A percentile compares a stretch with the other conserved stretches of the same genome.
phyloP scores from a whole-genome alignment of 345 rosid genomes.

The Salix koriyanagi region DNA sequence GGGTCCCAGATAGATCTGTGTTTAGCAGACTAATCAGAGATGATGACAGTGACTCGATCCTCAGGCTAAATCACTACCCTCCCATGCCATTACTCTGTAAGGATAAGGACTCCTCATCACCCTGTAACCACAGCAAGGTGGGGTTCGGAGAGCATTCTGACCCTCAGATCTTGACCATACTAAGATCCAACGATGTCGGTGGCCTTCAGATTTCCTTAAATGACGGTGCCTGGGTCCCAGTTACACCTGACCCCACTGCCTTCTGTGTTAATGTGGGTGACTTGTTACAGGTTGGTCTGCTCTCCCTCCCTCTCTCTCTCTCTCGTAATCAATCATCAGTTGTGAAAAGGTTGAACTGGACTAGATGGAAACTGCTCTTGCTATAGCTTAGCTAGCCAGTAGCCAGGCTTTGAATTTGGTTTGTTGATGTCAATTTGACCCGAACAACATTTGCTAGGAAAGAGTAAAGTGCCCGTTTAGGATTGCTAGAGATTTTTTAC shows the following conservation, averaged over 20 bases:
- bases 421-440: neutral
- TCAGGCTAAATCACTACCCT: conserved; percentile 84
- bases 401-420: neutral
- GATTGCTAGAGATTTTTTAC: too few species aligned
- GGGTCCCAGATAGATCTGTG: conserved; percentile 46
- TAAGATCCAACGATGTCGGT: conserved; percentile 85
- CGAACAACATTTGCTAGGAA: neutral
- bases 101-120: conserved; percentile 21
- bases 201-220: conserved; percentile 71
- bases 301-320: neutral
- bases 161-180: conserved; percentile 91
- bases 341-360: conserved; percentile 1
- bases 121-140: conserved; percentile 25
- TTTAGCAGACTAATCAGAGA: conserved; percentile 69
- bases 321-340: neutral
- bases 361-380: neutral
- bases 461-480: neutral
- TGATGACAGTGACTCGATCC: conserved; percentile 63
- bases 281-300: conserved; percentile 57
- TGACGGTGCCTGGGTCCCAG: conserved; percentile 70
- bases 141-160: conserved; percentile 98
- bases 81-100: conserved; percentile 14
- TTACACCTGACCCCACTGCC: conserved; percentile 69
- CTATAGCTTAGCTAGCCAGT: neutral
- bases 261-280: conserved; percentile 88